Conservation (phyloP, 2,329 filamentous ascomycete species). For the Fusarium graminum region DNA sequence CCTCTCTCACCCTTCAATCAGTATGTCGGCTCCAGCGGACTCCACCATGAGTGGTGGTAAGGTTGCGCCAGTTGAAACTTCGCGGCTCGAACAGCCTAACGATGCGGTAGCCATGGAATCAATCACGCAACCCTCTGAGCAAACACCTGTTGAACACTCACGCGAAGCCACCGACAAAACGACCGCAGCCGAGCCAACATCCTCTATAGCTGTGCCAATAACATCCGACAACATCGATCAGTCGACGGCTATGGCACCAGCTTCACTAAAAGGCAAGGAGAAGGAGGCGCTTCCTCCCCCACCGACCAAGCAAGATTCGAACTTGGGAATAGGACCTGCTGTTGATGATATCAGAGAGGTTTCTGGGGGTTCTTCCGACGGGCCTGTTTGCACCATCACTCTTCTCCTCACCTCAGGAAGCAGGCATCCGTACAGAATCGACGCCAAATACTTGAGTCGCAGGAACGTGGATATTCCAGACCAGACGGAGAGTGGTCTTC, state of each 20-base stretch:
- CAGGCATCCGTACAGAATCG: constrained; percentile 89
- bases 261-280: constrained; percentile 54
- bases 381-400: constrained; percentile 77
- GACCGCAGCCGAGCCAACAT: constrained; percentile 34
- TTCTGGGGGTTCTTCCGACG: constrained; percentile 50
- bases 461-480: constrained; percentile 82
- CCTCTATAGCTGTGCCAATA: constrained; percentile 31
- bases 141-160: constrained; percentile 30
- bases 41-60: constrained; percentile 52
- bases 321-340: constrained; percentile 60
- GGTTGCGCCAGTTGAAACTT: constrained; percentile 46
- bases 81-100: constrained; percentile 52
- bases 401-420: constrained; percentile 85
- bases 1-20: constrained; percentile 34
- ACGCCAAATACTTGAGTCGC: constrained; percentile 86
- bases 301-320: constrained; percentile 53
- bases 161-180: constrained; percentile 38
- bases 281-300: constrained; percentile 48
- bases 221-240: constrained; percentile 42
- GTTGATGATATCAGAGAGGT: constrained; percentile 58
- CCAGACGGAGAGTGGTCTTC: constrained; percentile 67
- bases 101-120: constrained; percentile 57
- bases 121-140: constrained; percentile 48
- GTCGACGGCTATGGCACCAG: constrained; percentile 30
- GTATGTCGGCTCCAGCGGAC: constrained; percentile 53